Base-by-base conservation (phyloP, 225 moss, liverwort and hornwort species). In the Antitrichia curtipendula region DNA sequence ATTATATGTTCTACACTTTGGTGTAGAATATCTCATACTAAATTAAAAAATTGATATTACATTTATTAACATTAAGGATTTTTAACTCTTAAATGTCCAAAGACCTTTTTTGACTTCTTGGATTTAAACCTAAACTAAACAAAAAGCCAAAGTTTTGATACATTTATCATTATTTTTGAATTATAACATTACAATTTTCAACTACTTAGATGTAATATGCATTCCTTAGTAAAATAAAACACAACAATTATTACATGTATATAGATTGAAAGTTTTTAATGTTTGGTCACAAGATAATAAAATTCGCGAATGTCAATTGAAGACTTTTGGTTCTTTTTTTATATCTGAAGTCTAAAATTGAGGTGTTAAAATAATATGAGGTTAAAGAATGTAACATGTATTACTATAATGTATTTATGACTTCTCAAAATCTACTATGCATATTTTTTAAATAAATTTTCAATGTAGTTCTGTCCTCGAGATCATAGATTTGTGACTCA, bases 361-460 rank as follows among this genome's bases (percentile, higher is more conserved):
- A 8, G 3, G 12, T 20, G 3, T 50, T 49, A 20, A 34, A 75
- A 50, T 45, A 50, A 21, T 8, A 5, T 21, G 21, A 12, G 17
- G 8, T 50, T 49, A 34, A 50, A 75, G 13, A 22, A 14, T 0
- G 0, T 34, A 9, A 20, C 0, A 32, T 32, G 1, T 13, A 6
- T 52, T 5, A 34, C 9, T 28, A 21, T 21, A 50, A 13, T 52
- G 1, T 2, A 75, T 52, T 20, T 14, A 75, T 4, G 1, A 8
- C 7, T 75, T 34, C 0, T 16, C 27, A 71, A 71, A 43, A 71
- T 9, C 1, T 16, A 27, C 3, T 36, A 3, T 36, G 17, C 3
- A 65, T 36, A 64, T 17, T 63, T 17, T 34, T 63, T 50, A 3
- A 38, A 38, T 66, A 22, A 38, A 66, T 66, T 7, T 70, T 7